Conservation (phyloP, 1,284 basidiomycete species). For the Pseudozyma thailandica region DNA sequence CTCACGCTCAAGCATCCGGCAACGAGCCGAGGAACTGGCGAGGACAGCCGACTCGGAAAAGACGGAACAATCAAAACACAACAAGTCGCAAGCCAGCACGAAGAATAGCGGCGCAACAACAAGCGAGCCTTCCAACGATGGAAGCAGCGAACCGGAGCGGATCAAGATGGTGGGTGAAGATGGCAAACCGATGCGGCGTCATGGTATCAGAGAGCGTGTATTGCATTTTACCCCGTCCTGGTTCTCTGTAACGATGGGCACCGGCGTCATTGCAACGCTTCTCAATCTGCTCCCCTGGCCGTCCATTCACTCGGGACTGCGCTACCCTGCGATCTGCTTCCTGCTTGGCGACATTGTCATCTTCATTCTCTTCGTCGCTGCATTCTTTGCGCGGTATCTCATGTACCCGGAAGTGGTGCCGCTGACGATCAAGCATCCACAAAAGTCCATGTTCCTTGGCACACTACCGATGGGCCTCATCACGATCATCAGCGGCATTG, state of each 20-base stretch:
- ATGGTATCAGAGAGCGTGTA: constrained; percentile 45
- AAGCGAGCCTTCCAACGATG: neutral
- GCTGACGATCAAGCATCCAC: constrained; percentile 60
- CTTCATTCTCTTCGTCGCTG: constrained; percentile 50
- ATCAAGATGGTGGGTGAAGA: constrained; percentile 43
- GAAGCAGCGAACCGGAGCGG: constrained; percentile 14
- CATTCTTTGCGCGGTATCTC: constrained; percentile 50
- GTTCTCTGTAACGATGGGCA: constrained; percentile 60
- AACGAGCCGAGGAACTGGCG: constrained; percentile 34
- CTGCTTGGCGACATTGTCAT: constrained; percentile 44
- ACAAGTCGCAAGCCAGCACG: neutral
- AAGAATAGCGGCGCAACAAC: neutral
- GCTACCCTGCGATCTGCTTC: constrained; percentile 36
- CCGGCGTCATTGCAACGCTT: constrained; percentile 52
- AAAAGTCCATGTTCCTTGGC: constrained; percentile 56
- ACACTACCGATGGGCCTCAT: constrained; percentile 57
- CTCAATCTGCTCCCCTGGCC: constrained; percentile 51
- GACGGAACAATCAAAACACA: constrained; percentile 4
- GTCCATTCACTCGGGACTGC: constrained; percentile 36
- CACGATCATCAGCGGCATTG: constrained; percentile 55
- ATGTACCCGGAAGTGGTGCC: constrained; percentile 57
- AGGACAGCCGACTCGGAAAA: constrained; percentile 44
- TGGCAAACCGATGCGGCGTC: constrained; percentile 41
- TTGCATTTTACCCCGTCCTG: constrained; percentile 58
- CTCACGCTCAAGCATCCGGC: constrained; percentile 13